Evolutionary conservation across 2,329 filamentous ascomycete species (phyloP).

Genomic region (Bisporella sp.): DNA sequence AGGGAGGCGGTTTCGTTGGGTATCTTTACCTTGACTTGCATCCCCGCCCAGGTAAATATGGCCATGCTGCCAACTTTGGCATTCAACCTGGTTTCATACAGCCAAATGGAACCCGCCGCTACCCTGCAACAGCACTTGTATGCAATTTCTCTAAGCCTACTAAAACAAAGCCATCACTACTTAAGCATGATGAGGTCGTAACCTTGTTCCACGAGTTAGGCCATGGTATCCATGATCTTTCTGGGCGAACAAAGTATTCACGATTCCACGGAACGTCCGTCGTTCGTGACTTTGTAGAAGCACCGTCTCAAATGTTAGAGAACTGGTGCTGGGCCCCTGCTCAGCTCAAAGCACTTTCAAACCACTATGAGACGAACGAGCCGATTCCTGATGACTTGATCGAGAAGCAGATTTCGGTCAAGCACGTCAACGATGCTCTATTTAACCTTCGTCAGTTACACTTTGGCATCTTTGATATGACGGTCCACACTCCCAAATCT

Average conservation of each 20-base stretch:
- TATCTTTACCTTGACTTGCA: slow-evolving; percentile 80
- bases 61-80: slow-evolving; percentile 80
- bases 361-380: slow-evolving; percentile 65
- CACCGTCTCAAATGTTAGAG: slow-evolving; percentile 67
- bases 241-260: slow-evolving; percentile 54
- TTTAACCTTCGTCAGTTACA: slow-evolving; percentile 74
- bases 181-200: slow-evolving; percentile 78
- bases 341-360: slow-evolving; percentile 59
- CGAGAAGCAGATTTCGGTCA: slow-evolving; percentile 65
- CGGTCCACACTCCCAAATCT: slow-evolving; percentile 63
- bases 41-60: slow-evolving; percentile 75
- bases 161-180: slow-evolving; percentile 65
- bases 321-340: slow-evolving; percentile 69
- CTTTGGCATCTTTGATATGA: slow-evolving; percentile 81
- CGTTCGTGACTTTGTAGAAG: slow-evolving; percentile 64
- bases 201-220: slow-evolving; percentile 76
- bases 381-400: slow-evolving; percentile 70
- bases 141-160: slow-evolving; percentile 84
- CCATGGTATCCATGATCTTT: slow-evolving; percentile 63
- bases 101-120: slow-evolving; percentile 62
- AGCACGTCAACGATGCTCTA: slow-evolving; percentile 74
- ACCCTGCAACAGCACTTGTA: slow-evolving; percentile 72
- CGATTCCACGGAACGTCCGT: slow-evolving; percentile 63
- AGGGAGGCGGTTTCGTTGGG: slow-evolving; percentile 67
- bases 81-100: slow-evolving; percentile 65